Conservation (phyloP, 2,329 filamentous ascomycete genomes). For the Aspergillus sp. region DNA sequence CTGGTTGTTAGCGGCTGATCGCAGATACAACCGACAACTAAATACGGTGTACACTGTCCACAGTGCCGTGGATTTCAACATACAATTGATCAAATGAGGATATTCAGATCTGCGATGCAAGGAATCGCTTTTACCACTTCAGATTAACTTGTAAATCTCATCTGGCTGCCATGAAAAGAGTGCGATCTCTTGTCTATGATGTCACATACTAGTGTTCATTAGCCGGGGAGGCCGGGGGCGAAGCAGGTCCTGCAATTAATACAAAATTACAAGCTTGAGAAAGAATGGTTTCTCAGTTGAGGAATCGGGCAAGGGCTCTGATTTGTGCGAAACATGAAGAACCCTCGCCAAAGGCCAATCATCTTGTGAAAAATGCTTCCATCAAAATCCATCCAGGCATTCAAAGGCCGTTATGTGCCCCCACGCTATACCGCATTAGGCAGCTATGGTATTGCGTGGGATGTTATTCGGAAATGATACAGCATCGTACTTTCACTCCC, state of each 20-base stretch:
- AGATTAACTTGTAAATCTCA: neutral
- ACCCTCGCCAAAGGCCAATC: conserved; percentile 1
- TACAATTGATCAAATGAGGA: too few species aligned
- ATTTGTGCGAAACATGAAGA: neutral
- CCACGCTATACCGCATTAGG: conserved; percentile 22
- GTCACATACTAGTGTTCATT: neutral
- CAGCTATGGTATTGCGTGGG: conserved; percentile 1
- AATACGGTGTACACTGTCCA: neutral
- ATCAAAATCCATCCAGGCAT: too few species aligned
- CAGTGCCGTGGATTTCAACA: too few species aligned
- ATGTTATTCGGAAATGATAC: neutral
- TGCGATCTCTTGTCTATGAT: neutral
- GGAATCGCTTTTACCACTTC: too few species aligned
- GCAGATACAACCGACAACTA: neutral
- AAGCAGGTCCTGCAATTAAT: neutral
- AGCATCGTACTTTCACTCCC: neutral
- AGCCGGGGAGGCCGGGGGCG: neutral
- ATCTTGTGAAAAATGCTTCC: neutral
- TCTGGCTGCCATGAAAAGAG: neutral
- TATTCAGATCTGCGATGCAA: too few species aligned
- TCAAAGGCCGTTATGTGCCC: conserved; percentile 10
- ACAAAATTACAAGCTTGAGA: neutral
- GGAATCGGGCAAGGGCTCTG: neutral
- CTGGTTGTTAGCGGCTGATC: conserved; percentile 29
- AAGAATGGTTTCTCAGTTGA: neutral